Evolutionary conservation across 495 filamentous ascomycete genomes (phyloP).

Genomic region (Usnea hakonensis): DNA sequence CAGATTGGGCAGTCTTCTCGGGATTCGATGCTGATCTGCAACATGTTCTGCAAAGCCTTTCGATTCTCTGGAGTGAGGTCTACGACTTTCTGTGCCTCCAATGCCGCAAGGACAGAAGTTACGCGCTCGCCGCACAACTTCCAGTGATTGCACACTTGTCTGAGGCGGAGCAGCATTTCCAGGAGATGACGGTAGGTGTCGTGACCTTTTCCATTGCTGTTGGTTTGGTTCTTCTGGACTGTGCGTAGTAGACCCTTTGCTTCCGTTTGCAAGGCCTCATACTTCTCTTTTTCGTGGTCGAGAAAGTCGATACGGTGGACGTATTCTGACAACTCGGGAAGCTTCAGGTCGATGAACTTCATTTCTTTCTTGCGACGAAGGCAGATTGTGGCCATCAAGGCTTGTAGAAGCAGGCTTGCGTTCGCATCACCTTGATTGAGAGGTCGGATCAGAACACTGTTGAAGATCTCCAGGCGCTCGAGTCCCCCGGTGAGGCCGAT

Average conservation of each 20-base stretch:
- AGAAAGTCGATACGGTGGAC: slow-evolving; percentile 72
- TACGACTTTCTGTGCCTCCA: slow-evolving; percentile 60
- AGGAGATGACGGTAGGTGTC: slow-evolving; percentile 60
- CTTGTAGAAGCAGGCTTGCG: slow-evolving; percentile 60
- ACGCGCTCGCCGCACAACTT: slow-evolving; percentile 66
- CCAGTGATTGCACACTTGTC: slow-evolving; percentile 88
- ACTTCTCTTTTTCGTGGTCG: slow-evolving; percentile 68
- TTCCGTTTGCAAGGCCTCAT: slow-evolving; percentile 69
- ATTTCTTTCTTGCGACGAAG: slow-evolving; percentile 83
- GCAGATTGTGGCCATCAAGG: slow-evolving; percentile 74
- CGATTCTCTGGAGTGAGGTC: slow-evolving; percentile 66
- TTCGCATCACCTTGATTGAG: slow-evolving; percentile 51
- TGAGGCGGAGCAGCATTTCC: slow-evolving; percentile 74
- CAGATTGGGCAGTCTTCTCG: slow-evolving; percentile 83
- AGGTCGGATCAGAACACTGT: slow-evolving; percentile 63
- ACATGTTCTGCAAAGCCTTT: slow-evolving; percentile 63
- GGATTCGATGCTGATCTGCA: slow-evolving; percentile 71
- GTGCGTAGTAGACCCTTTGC: slow-evolving; percentile 63
- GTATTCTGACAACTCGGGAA: slow-evolving; percentile 73
- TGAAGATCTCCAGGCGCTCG: slow-evolving; percentile 67
- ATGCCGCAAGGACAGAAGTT: slow-evolving; percentile 55
- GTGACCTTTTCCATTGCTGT: slow-evolving; percentile 35
- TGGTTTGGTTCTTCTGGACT: slow-evolving; percentile 40
- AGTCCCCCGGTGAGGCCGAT: slow-evolving; percentile 70
- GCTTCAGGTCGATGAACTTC: slow-evolving; percentile 75